Conservation (phyloP, 192 early-diverging fungal genomes). For the Coemansia javaensis region DNA sequence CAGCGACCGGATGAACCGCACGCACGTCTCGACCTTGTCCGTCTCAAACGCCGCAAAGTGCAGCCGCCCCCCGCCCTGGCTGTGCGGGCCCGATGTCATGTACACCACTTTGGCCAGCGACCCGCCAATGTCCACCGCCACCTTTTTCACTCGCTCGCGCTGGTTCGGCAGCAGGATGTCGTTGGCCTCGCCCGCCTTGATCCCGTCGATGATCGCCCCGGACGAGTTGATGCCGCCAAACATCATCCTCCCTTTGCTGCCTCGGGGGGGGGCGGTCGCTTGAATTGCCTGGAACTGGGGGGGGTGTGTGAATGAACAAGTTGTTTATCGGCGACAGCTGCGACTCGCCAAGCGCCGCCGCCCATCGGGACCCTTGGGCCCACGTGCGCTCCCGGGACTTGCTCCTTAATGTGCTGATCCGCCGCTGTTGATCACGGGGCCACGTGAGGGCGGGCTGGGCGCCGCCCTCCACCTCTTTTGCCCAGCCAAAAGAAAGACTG, state of each 20-base stretch:
- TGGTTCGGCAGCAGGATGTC: slow-evolving; percentile 90
- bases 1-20: slow-evolving; percentile 72
- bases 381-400: no score
- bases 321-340: no score
- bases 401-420: no score
- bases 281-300: no score
- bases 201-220: slow-evolving; percentile 32
- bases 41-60: slow-evolving; percentile 96
- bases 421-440: no score
- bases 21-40: slow-evolving; percentile 81
- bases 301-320: no score
- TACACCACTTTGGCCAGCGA: slow-evolving; percentile 75
- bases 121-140: slow-evolving; percentile 87
- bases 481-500: no score
- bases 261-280: no score
- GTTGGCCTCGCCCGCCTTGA: slow-evolving; percentile 39
- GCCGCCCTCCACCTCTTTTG: no score
- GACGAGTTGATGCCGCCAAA: slow-evolving; percentile 48
- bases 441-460: no score
- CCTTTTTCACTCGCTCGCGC: slow-evolving; percentile 72
- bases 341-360: no score
- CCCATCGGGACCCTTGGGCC: no score
- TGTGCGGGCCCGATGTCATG: slow-evolving; percentile 46
- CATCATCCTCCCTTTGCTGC: slow-evolving; percentile 21
- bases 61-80: slow-evolving; percentile 76